Percentiles rank a stretch among this genome's conserved stretches.
phyloP scores from a whole-genome alignment of 768 basidiomycete species.

The Amanita inopinata region DNA sequence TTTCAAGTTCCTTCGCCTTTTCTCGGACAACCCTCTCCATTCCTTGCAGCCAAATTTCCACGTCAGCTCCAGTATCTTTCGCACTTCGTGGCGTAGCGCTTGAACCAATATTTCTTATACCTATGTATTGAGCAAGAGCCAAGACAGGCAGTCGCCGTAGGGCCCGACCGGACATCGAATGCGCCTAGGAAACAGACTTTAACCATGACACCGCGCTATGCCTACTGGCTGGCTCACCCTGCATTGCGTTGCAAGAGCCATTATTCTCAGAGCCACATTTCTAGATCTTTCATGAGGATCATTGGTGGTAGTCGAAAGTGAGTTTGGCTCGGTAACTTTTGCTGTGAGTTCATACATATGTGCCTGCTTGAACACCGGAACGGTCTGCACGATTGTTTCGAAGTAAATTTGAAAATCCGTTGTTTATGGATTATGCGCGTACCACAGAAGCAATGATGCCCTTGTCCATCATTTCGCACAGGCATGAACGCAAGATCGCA shows the following conservation, averaged over 20 bases:
- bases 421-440: slow-evolving; percentile 19
- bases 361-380: slow-evolving; percentile 55
- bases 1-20: slow-evolving; percentile 42
- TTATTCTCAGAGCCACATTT: slow-evolving; percentile 45
- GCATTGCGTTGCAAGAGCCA: slow-evolving; percentile 67
- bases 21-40: slow-evolving; percentile 70
- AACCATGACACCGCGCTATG: slow-evolving; percentile 4
- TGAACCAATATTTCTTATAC: slow-evolving; percentile 30
- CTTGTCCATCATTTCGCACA: slow-evolving; percentile 69
- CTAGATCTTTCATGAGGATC: slow-evolving; percentile 41
- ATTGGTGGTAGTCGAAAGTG: slow-evolving; percentile 5
- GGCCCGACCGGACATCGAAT: slow-evolving; percentile 88
- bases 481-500: slow-evolving; percentile 77
- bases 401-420: background rate
- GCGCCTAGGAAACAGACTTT: slow-evolving; percentile 30
- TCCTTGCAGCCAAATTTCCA: slow-evolving; percentile 75
- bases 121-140: slow-evolving; percentile 78
- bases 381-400: slow-evolving; percentile 28
- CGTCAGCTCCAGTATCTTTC: slow-evolving; percentile 23
- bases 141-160: slow-evolving; percentile 91
- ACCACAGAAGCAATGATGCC: slow-evolving; percentile 62
- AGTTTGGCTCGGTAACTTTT: slow-evolving; percentile 17
- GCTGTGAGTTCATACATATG: slow-evolving; percentile 42
- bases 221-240: slow-evolving; percentile 41
- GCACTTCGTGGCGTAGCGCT: background rate